These are phyloP conservation scores for Colletotrichum sublineola DNA, from an alignment of 2,329 filamentous ascomycete genomes.

Conservation along the genomic window DNA sequence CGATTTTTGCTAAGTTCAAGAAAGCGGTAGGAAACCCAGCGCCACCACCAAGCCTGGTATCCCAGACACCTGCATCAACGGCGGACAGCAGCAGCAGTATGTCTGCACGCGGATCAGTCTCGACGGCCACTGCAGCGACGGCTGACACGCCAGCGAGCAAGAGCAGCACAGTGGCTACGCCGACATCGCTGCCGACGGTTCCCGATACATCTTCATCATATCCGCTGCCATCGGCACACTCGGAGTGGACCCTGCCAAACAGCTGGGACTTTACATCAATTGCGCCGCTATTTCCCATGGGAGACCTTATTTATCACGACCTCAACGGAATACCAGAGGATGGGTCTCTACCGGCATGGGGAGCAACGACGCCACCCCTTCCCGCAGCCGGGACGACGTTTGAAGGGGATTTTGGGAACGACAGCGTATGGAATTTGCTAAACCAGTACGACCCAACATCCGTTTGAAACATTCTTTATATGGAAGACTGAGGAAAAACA, in stretches of 20 bases:
- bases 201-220: conserved; percentile 46
- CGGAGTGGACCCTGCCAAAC: conserved; percentile 56
- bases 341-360: conserved; percentile 45
- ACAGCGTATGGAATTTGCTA: conserved; percentile 69
- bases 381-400: conserved; percentile 60
- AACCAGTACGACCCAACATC: conserved; percentile 60
- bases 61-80: conserved; percentile 41
- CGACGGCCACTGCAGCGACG: conserved; percentile 34
- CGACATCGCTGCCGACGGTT: conserved; percentile 42
- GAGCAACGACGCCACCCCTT: conserved; percentile 41
- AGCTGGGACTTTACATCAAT: conserved; percentile 65
- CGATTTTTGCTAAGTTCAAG: conserved; percentile 67
- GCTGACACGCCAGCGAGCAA: conserved; percentile 42
- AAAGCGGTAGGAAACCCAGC: conserved; percentile 58
- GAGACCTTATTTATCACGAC: conserved; percentile 70
- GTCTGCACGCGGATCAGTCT: conserved; percentile 39
- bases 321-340: conserved; percentile 58
- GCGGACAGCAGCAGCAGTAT: conserved; percentile 39
- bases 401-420: conserved; percentile 66
- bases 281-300: conserved; percentile 68
- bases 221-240: conserved; percentile 33
- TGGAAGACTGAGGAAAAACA: conserved; percentile 19
- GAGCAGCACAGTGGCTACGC: conserved; percentile 38
- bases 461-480: conserved; percentile 18
- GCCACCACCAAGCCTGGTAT: conserved; percentile 36